Evolutionary conservation across 768 basidiomycete genomes (phyloP).

Genomic region (Lactifluus subvellereus): DNA sequence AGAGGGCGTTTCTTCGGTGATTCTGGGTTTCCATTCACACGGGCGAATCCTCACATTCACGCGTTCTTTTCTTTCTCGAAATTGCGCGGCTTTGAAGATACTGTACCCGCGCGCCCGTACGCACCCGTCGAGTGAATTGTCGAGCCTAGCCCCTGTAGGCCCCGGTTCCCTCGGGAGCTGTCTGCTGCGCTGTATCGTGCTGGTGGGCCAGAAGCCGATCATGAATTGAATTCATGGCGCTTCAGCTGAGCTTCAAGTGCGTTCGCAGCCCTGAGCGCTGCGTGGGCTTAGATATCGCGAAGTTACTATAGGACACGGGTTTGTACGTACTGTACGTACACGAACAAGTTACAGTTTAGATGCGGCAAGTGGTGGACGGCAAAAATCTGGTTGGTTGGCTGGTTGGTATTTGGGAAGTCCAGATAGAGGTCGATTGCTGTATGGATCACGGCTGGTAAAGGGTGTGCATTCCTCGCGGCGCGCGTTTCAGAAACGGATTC

Average conservation of each 20-base stretch:
- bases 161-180: neutral
- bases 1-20: neutral
- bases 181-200: neutral
- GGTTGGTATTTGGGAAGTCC: too few relatives aligned
- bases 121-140: neutral
- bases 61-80: neutral
- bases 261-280: neutral
- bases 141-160: neutral
- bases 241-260: neutral
- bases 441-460: neutral
- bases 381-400: neutral
- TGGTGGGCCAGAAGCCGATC: neutral
- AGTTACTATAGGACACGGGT: neutral
- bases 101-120: neutral
- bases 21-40: neutral
- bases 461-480: neutral
- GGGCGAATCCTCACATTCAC: neutral
- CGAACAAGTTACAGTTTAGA: neutral
- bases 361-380: too few relatives aligned
- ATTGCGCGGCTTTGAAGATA: neutral
- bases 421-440: neutral
- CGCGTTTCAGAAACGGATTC: neutral
- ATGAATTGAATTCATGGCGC: neutral
- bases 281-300: neutral
- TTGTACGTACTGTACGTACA: neutral